Evolutionary conservation across 2,329 filamentous ascomycete species (phyloP).

Genomic region (Aspergillus pseudotamarii): DNA sequence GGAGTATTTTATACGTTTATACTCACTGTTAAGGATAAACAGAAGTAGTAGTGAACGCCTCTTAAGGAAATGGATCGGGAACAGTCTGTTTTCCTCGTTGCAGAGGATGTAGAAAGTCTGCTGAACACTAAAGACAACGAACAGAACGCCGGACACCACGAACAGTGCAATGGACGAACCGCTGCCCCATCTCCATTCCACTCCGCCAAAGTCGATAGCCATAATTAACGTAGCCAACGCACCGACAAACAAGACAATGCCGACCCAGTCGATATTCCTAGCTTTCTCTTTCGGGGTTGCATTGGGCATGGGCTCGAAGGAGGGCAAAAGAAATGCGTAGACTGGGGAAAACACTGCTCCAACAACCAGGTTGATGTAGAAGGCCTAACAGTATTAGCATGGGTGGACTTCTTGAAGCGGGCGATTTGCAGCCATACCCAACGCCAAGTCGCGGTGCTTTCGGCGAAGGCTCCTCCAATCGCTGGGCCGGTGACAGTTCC

Average conservation of each 20-base stretch:
- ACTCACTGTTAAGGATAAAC: not conserved
- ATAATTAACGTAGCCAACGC: not conserved
- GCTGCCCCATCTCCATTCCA: constrained; percentile 2
- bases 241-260: not conserved
- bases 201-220: constrained; percentile 8
- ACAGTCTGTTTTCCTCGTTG: not conserved
- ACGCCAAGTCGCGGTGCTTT: constrained; percentile 17
- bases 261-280: constrained; percentile 3
- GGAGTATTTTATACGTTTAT: too few species aligned
- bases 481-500: constrained; percentile 8
- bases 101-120: not conserved
- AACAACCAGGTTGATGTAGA: constrained; percentile 15
- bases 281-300: not conserved
- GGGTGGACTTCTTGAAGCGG: too few species aligned
- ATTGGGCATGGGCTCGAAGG: not conserved
- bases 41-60: not conserved
- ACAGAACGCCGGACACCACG: not conserved
- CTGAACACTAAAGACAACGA: not conserved
- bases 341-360: constrained; percentile 8
- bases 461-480: constrained; percentile 12
- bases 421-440: not conserved
- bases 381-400: not conserved
- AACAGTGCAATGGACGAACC: not conserved
- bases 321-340: not conserved
- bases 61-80: not conserved